Conservation (phyloP, 2,329 filamentous ascomycete genomes). For the Diplodia seriata region DNA sequence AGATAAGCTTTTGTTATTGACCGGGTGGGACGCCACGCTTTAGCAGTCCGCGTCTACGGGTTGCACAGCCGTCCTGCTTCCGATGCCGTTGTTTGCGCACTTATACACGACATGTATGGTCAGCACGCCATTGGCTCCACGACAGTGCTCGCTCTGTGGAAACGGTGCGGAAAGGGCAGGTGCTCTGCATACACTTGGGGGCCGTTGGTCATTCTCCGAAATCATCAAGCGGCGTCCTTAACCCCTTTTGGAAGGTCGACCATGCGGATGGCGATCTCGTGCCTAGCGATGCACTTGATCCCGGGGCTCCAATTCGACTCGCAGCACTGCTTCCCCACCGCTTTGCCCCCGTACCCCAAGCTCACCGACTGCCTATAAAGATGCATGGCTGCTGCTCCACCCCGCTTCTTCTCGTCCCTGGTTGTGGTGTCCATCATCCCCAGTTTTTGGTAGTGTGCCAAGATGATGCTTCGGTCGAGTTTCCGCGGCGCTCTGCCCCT, state of each 20-base stretch:
- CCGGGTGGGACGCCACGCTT: neutral
- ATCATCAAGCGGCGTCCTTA: slow-evolving; percentile 7
- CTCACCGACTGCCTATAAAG: slow-evolving; percentile 10
- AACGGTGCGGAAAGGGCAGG: slow-evolving; percentile 15
- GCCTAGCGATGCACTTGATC: slow-evolving; percentile 18
- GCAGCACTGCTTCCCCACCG: neutral
- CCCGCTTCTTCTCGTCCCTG: neutral
- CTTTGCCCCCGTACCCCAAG: neutral
- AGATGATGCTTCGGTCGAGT: slow-evolving; percentile 16
- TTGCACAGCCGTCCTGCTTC: neutral
- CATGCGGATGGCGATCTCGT: slow-evolving; percentile 16
- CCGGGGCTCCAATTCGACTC: slow-evolving; percentile 6
- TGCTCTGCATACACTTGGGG: neutral
- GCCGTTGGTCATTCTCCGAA: slow-evolving; percentile 10
- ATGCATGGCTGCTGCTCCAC: neutral
- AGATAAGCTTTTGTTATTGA: neutral
- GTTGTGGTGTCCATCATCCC: neutral
- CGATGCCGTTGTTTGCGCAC: slow-evolving; percentile 2
- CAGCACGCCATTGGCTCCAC: neutral
- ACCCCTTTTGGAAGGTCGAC: slow-evolving; percentile 17
- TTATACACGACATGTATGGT: neutral
- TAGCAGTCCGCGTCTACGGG: neutral
- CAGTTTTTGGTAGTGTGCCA: slow-evolving; percentile 4
- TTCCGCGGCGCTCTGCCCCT: slow-evolving; percentile 11
- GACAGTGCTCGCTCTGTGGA: neutral